These are phyloP conservation scores for Trametopsis cervina DNA, from an alignment of 768 basidiomycete species.

Conservation along the genomic window DNA sequence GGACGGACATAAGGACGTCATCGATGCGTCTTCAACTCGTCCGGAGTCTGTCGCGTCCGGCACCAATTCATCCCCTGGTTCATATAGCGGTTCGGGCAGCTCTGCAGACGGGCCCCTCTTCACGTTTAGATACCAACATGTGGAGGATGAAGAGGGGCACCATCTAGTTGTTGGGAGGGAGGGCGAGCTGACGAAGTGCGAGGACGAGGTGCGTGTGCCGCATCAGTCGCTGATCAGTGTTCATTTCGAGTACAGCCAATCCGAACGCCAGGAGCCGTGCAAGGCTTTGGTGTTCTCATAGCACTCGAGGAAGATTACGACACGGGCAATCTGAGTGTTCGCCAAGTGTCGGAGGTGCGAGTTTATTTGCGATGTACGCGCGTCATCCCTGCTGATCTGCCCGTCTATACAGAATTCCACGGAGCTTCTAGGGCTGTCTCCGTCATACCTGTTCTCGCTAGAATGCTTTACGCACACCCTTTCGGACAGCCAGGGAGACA, in stretches of 20 bases:
- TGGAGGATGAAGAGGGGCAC: conserved; percentile 56
- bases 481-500: conserved; percentile 54
- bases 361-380: too few relatives aligned
- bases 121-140: conserved; percentile 61
- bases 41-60: conserved; percentile 4
- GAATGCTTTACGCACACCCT: conserved; percentile 70
- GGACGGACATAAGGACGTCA: conserved; percentile 6
- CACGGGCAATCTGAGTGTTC: conserved; percentile 46
- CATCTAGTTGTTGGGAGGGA: conserved; percentile 67
- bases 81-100: conserved; percentile 11
- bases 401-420: conserved; percentile 52
- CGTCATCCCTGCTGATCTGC: not conserved
- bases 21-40: conserved; percentile 6
- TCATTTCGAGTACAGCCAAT: conserved; percentile 49
- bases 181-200: conserved; percentile 57
- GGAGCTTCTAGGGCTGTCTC: conserved; percentile 68
- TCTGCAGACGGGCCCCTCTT: conserved; percentile 32
- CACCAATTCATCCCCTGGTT: conserved; percentile 9
- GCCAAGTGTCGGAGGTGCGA: conserved; percentile 74
- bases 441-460: conserved; percentile 61
- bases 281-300: conserved; percentile 78
- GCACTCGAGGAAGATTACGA: conserved; percentile 58
- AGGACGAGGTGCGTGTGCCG: conserved; percentile 51
- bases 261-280: conserved; percentile 72
- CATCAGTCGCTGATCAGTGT: not conserved